Base-by-base conservation (phyloP, 768 basidiomycete genomes). In the Russula emetica region DNA sequence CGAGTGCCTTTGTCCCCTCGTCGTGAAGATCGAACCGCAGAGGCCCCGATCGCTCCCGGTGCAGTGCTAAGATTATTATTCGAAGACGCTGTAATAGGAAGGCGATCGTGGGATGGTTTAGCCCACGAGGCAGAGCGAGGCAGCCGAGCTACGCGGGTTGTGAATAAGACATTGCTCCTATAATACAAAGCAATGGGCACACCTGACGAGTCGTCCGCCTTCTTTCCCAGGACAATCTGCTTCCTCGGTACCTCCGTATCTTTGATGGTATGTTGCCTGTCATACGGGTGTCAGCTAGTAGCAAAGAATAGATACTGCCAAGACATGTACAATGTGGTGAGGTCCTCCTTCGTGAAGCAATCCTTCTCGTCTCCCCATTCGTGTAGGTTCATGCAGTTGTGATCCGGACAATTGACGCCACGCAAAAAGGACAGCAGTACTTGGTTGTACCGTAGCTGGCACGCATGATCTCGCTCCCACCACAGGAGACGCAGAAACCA, bases 281-380 rank as follows among this genome's bases (percentile, higher is more conserved):
- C 38, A 59, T 53, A 61, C 68, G 58, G 62, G 54, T 59, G 55
- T 52, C 57, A 67, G 59, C 55, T 28, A 1, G n/a, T 34, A 34
- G 68, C 2, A 63, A 55, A 50, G 38, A 59, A 32, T 7, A 32
- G 32, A 61, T 18, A 52, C 36, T 58, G 66, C 32, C 34, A 45
- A 66, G 67, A 58, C 3, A 80, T 85, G 53, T 72, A 96, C 94
- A 95, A 76, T 0, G 94, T 96, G 28, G 93, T 89, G 62, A 96
- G 78, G 75, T 98, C 96, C 73, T 98, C 94, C 76, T 95, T 95
- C 1, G 95, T 94, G 72, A 97, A 95, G 71, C 92, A 95, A 74
- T 99, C 97, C 61, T 93, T 90, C 76, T 98, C 96, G 66, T 98
- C 97, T 38, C 95, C 97, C 92, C 94, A 97, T 74, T 98, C 97